Evolutionary conservation across 495 filamentous ascomycete genomes (phyloP).

Genomic region (Podospora sp.): DNA sequence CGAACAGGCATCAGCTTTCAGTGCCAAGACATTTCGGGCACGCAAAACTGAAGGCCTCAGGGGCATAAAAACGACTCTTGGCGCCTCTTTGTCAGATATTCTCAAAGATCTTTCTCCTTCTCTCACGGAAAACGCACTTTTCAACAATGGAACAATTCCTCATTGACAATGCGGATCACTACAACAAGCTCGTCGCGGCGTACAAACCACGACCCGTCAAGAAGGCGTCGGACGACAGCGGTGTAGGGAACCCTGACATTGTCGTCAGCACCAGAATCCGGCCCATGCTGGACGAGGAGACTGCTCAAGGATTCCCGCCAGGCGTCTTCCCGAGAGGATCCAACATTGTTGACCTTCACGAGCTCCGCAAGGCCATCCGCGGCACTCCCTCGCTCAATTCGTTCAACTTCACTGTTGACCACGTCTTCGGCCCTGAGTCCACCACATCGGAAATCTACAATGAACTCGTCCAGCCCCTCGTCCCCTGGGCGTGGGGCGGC

Average conservation of each 20-base stretch:
- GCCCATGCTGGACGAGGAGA: slow-evolving; percentile 4
- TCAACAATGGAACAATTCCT: slow-evolving; percentile 30
- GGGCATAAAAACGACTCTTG: neutral
- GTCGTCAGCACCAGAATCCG: slow-evolving; percentile 15
- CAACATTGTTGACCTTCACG: slow-evolving; percentile 10
- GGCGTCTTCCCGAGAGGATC: neutral
- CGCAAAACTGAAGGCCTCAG: neutral
- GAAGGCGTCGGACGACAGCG: neutral
- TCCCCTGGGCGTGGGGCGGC: slow-evolving; percentile 33
- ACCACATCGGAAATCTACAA: slow-evolving; percentile 29
- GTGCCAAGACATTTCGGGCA: neutral
- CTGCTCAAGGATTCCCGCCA: neutral
- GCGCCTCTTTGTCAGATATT: neutral
- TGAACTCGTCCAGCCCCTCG: slow-evolving; percentile 23
- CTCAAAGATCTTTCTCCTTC: neutral
- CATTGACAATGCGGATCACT: slow-evolving; percentile 28
- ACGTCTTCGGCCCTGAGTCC: slow-evolving; percentile 24
- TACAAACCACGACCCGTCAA: slow-evolving; percentile 20
- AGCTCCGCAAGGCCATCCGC: neutral
- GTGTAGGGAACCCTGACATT: slow-evolving; percentile 19
- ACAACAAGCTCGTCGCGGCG: slow-evolving; percentile 23
- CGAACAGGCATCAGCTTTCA: neutral
- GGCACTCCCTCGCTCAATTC: slow-evolving; percentile 14
- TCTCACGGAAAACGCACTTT: neutral
- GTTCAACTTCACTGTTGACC: slow-evolving; percentile 27